Conservation (phyloP, 352 stramenopile genomes). For the Pythium scleroteichum region DNA sequence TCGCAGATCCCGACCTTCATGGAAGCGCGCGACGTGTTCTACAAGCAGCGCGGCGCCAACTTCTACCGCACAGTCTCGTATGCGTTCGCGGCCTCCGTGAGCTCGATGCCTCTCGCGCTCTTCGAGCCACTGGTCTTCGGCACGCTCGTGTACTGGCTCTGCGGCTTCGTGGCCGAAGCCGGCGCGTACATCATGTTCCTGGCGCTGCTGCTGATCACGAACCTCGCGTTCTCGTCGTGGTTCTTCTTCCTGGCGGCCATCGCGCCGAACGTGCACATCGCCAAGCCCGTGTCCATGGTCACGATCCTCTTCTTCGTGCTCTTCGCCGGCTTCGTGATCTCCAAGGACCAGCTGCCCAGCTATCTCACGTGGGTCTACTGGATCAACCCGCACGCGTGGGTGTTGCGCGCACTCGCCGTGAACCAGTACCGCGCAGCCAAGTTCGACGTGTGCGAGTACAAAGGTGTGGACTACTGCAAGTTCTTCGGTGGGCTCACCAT, state of each 20-base stretch:
- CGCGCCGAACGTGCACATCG: neutral
- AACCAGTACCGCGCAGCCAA: neutral
- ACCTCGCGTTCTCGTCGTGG: neutral
- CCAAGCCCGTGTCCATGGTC: neutral
- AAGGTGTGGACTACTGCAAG: constrained; percentile 3
- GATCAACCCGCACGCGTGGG: neutral
- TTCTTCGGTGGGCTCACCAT: constrained; percentile 28
- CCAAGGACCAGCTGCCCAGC: neutral
- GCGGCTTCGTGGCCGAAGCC: constrained; percentile 35
- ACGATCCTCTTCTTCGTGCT: neutral
- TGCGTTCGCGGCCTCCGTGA: constrained; percentile 32
- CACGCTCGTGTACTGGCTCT: constrained; percentile 67
- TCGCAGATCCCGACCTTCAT: constrained; percentile 52
- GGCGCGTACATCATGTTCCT: neutral
- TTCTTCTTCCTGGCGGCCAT: neutral
- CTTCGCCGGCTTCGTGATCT: neutral
- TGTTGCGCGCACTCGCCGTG: neutral
- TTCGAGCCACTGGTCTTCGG: constrained; percentile 61
- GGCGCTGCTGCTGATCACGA: neutral
- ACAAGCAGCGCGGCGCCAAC: constrained; percentile 63
- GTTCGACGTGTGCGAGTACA: constrained; percentile 1
- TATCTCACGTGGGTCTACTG: neutral
- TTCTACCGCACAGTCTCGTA: constrained; percentile 70
- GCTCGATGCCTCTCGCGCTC: constrained; percentile 27
- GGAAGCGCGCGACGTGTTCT: constrained; percentile 50